Base-by-base conservation (phyloP, 805 yeast genomes). In the Hanseniaspora occidentalis region DNA sequence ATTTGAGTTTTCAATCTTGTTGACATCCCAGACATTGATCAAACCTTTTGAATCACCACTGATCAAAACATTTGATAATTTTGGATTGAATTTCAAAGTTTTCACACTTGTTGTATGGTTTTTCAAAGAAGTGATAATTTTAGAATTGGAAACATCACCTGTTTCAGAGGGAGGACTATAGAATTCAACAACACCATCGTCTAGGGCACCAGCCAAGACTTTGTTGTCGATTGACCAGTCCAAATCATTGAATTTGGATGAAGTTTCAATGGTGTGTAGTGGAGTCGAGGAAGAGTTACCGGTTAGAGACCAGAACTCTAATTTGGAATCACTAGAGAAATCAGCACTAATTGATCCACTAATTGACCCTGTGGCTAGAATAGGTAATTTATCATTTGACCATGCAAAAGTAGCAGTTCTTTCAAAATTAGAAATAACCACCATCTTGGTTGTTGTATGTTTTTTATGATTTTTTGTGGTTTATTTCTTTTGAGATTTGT, bases 351-450 rank as follows among this genome's bases (percentile, higher is more conserved):
- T 81, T 11, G 96, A 94, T 6, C 97, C 97, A 0, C 97, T 88
- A n/a, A 84, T 82, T 0, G 96, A 82, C 18, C 96, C 98, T 1
- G 95, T 75, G 18, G 86, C 96, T 48, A 92, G 57, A 40, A 74
- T 61, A 14, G 96, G 96, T 45, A 77, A 62, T 40, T 60, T 58
- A 49, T 75, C 83, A 48, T 78, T 74, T 36, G 95, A 84, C 96
- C 97, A 89, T 35, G 97, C 94, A 64, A 92, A 85, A n/a, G 95
- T 79, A 39, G 96, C 88, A 11, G 96, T 84, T 50, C 85, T 72
- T 46, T 75, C 69, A 54, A 84, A 76, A 61, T 88, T 96, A 60
- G 77, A 75, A 50, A 92, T 70, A 63, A 84, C 85, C 51, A 85
- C 89, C 88, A 80, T 79, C 19, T 23, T 37, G 38, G 38, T 18